phyloP scores from a whole-genome alignment of 257 asterid species.

The Rauvolfia tetraphylla region DNA sequence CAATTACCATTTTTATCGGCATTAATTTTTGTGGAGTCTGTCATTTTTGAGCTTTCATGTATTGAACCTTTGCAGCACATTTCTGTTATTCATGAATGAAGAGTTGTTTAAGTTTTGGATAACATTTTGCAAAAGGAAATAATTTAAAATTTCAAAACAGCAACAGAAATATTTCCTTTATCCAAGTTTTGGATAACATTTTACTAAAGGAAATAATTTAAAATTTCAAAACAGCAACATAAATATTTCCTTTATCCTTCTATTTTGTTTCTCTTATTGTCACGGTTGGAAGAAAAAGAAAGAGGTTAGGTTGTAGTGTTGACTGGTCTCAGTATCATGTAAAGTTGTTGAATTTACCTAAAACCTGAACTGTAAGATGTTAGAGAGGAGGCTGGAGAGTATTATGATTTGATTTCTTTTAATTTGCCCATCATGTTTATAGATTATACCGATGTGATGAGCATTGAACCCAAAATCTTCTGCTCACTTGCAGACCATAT shows the following conservation, averaged over 20 bases:
- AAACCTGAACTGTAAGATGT: neutral
- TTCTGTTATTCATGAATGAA: neutral
- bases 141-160: neutral
- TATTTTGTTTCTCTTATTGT: neutral
- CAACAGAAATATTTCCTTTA: neutral
- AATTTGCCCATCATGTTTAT: neutral
- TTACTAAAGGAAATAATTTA: neutral
- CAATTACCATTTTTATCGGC: neutral
- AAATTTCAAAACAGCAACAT: neutral
- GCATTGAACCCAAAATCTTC: no score
- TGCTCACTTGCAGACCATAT: neutral
- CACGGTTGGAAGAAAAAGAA: neutral
- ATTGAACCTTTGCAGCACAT: neutral
- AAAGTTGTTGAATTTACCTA: neutral
- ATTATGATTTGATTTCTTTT: neutral
- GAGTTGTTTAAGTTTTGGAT: neutral
- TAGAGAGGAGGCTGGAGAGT: neutral
- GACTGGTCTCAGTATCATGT: neutral
- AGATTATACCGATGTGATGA: no score
- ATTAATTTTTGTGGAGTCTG: no score
- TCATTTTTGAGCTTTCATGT: neutral
- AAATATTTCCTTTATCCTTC: neutral
- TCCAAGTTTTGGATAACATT: no score
- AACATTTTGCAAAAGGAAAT: neutral
- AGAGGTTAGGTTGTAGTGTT: neutral